These are phyloP conservation scores for Colletotrichum sp. DNA, from an alignment of 2,329 filamentous ascomycete genomes.

Conservation along the genomic window DNA sequence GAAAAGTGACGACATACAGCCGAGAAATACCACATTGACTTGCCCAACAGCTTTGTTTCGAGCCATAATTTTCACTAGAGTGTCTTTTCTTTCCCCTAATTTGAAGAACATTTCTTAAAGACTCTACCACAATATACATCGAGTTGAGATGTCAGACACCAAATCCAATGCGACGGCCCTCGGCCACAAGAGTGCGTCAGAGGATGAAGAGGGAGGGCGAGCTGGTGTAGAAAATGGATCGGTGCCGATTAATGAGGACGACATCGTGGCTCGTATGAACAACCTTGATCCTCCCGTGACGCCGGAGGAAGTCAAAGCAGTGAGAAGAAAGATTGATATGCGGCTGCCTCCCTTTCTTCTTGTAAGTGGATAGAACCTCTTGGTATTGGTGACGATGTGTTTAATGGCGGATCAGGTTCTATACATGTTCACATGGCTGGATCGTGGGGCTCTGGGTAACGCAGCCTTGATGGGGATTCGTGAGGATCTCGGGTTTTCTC, in stretches of 20 bases:
- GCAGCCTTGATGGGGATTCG: constrained; percentile 26
- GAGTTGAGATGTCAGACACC: background rate
- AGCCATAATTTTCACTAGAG: background rate
- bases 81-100: background rate
- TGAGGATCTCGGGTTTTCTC: constrained; percentile 23
- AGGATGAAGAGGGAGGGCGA: background rate
- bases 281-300: constrained; percentile 21
- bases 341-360: constrained; percentile 16
- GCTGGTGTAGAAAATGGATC: background rate
- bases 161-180: background rate
- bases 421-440: constrained; percentile 21
- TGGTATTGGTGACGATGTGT: background rate
- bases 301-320: constrained; percentile 12
- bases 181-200: background rate
- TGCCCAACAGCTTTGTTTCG: background rate
- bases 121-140: no score
- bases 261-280: constrained; percentile 17
- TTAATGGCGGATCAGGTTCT: background rate
- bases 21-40: background rate
- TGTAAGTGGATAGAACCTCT: background rate
- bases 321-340: constrained; percentile 24
- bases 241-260: background rate
- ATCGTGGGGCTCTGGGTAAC: constrained; percentile 19
- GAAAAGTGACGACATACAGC: background rate
- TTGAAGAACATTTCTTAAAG: background rate